phyloP scores from a whole-genome alignment of 345 rosid genomes.

The Pseudoturritis turrita region DNA sequence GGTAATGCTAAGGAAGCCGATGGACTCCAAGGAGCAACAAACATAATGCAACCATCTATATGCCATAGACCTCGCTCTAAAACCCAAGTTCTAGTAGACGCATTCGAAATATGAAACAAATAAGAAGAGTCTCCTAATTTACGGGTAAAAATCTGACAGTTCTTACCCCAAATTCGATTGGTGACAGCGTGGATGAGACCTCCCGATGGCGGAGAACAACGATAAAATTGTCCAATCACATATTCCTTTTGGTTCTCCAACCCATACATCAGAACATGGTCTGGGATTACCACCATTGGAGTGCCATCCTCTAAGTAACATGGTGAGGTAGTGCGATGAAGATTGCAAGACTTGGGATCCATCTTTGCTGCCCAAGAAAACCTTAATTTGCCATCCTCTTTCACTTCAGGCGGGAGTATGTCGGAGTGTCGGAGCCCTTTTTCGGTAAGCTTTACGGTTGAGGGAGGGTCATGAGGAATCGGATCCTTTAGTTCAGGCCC shows the following conservation, averaged over 20 bases:
- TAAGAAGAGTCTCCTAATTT: not conserved
- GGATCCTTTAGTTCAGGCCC: not conserved
- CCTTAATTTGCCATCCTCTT: not conserved
- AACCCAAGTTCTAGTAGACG: not conserved
- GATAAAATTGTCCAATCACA: too few species aligned
- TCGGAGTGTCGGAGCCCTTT: rapidly evolving
- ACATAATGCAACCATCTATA: not conserved
- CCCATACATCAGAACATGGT: too few species aligned
- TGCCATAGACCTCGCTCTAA: not conserved
- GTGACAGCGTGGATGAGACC: not conserved
- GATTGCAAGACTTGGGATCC: not conserved
- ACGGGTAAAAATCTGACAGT: not conserved
- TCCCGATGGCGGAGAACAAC: not conserved
- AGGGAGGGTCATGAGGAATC: not conserved
- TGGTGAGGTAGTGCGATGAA: not conserved
- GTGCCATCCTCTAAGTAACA: not conserved
- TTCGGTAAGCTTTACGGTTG: not conserved
- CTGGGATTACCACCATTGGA: too few species aligned
- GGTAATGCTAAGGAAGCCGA: not conserved
- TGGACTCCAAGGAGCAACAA: not conserved
- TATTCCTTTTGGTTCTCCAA: too few species aligned
- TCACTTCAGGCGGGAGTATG: not conserved
- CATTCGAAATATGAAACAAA: not conserved
- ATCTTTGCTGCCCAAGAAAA: not conserved
- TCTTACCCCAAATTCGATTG: not conserved